Percentiles rank a stretch among this genome's conserved stretches.
Conservation (phyloP, 2,329 filamentous ascomycete genomes). For the Teratosphaeria gauchensis region DNA sequence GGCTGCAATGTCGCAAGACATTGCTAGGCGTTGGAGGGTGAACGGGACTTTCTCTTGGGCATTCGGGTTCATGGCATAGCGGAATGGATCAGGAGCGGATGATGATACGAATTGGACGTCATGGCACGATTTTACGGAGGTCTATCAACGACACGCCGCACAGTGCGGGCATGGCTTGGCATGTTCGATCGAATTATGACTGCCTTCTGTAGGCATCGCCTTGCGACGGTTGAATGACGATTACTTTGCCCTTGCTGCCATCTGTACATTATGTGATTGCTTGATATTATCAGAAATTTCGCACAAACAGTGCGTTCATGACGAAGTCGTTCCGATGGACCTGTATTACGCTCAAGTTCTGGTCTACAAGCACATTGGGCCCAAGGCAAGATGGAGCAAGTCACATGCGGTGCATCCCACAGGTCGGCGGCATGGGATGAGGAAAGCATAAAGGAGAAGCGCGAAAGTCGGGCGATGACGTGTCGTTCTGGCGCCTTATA, state of each 20-base stretch:
- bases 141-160: neutral
- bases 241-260: neutral
- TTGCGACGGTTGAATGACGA: too few species aligned
- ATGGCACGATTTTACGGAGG: neutral
- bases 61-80: neutral
- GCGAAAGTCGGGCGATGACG: too few species aligned
- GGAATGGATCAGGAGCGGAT: neutral
- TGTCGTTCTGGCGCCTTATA: too few species aligned
- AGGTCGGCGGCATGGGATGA: too few species aligned
- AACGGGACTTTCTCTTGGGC: neutral
- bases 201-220: neutral
- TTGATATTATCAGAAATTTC: too few species aligned
- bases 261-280: neutral
- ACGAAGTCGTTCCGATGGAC: too few species aligned
- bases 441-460: too few species aligned
- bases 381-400: too few species aligned
- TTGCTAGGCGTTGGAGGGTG: neutral
- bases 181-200: neutral
- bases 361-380: too few species aligned
- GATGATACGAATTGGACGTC: neutral
- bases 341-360: too few species aligned
- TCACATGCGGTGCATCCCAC: too few species aligned
- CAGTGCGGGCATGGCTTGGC: neutral
- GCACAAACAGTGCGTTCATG: too few species aligned
- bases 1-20: neutral